Conservation (phyloP, 2,329 filamentous ascomycete genomes). For the Fusarium aywerte region DNA sequence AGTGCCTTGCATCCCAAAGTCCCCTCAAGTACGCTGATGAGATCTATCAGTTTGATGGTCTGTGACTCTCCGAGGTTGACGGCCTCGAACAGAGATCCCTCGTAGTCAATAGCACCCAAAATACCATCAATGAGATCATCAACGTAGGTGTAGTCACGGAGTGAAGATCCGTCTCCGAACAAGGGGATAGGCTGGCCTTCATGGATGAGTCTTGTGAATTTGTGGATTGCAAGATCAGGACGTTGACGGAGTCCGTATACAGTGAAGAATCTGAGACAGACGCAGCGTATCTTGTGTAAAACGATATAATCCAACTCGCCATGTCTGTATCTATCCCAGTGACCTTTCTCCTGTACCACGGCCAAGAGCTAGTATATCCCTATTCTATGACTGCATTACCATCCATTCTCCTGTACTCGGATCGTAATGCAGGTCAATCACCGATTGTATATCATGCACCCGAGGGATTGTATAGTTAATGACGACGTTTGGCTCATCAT, state of each 20-base stretch:
- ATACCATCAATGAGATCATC: slow-evolving; percentile 15
- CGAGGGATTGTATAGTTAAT: background rate
- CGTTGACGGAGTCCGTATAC: slow-evolving; percentile 17
- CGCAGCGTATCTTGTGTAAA: slow-evolving; percentile 8
- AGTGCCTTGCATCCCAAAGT: background rate
- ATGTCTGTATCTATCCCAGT: too few relatives aligned
- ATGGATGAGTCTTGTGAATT: slow-evolving; percentile 19
- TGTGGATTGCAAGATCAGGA: slow-evolving; percentile 15
- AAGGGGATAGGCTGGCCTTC: slow-evolving; percentile 12
- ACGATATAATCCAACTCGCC: slow-evolving; percentile 7
- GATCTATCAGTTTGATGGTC: slow-evolving; percentile 4
- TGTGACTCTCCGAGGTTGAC: slow-evolving; percentile 24
- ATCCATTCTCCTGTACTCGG: slow-evolving; percentile 26
- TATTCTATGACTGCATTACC: background rate
- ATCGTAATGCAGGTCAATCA: slow-evolving; percentile 31
- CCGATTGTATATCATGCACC: fast-evolving
- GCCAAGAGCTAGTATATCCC: background rate
- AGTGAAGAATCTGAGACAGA: slow-evolving; percentile 21
- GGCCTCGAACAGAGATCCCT: background rate
- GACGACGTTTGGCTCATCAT: slow-evolving; percentile 55
- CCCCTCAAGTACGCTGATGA: background rate
- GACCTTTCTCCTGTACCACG: too few relatives aligned
- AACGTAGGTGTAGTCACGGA: slow-evolving; percentile 15
- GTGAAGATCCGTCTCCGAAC: background rate
- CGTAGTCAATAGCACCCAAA: background rate